Conservation (phyloP, 805 yeast genomes). For the Debaryomyces castellii region DNA sequence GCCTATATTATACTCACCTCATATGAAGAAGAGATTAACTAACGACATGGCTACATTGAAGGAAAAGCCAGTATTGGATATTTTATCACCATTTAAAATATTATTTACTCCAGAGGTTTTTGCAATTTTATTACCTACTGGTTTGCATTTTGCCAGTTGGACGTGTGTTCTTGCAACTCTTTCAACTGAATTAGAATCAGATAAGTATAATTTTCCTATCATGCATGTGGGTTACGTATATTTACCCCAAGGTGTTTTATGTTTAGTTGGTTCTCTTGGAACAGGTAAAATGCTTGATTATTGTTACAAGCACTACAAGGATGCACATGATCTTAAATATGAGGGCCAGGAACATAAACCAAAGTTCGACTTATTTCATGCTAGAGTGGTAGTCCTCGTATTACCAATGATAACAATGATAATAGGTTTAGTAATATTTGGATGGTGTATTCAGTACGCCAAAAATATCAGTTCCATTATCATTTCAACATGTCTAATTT, state of each 20-base stretch:
- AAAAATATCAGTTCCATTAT: slow-evolving; percentile 55
- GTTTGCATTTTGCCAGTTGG: slow-evolving; percentile 69
- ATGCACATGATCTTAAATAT: slow-evolving; percentile 24
- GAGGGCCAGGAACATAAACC: slow-evolving; percentile 21
- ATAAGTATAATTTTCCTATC: slow-evolving; percentile 49
- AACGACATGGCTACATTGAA: slow-evolving; percentile 24
- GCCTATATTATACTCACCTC: slow-evolving; percentile 39
- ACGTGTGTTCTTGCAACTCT: slow-evolving; percentile 66
- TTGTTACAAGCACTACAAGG: slow-evolving; percentile 39
- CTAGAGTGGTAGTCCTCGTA: slow-evolving; percentile 48
- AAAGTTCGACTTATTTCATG: slow-evolving; percentile 53
- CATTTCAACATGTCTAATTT: slow-evolving; percentile 55
- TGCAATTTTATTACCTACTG: slow-evolving; percentile 53
- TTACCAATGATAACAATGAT: slow-evolving; percentile 38
- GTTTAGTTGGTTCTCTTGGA: slow-evolving; percentile 57
- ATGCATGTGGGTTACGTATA: slow-evolving; percentile 68
- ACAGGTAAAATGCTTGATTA: slow-evolving; percentile 59
- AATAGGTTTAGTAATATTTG: slow-evolving; percentile 42
- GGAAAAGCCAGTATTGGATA: slow-evolving; percentile 15
- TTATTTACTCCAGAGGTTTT: slow-evolving; percentile 44
- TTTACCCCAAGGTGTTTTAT: slow-evolving; percentile 71
- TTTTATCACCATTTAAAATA: slow-evolving; percentile 42
- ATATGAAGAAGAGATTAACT: slow-evolving; percentile 25
- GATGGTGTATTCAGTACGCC: slow-evolving; percentile 65
- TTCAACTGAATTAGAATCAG: slow-evolving; percentile 50